phyloP scores from a whole-genome alignment of 2,329 filamentous ascomycete genomes.

The Colletotrichum eremochloae region DNA sequence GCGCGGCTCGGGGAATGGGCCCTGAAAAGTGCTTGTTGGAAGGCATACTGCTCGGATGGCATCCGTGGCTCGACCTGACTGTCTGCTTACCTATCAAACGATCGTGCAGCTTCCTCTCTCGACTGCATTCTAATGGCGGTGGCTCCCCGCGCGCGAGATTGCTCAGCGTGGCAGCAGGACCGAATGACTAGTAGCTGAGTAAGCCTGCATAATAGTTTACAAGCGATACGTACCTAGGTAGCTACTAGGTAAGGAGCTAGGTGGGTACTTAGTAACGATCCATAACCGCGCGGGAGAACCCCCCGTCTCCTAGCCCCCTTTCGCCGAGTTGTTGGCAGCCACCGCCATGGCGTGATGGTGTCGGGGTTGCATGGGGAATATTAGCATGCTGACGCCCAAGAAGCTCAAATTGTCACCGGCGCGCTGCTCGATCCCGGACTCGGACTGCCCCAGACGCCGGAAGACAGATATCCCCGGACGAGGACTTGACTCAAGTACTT shows the following conservation, averaged over 20 bases:
- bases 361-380: not conserved
- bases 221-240: no score
- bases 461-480: not conserved
- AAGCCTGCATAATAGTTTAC: not conserved
- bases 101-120: not conserved
- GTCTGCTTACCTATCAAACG: slow-evolving; percentile 6
- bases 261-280: not conserved
- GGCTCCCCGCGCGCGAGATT: not conserved
- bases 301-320: not conserved
- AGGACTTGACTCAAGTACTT: not conserved
- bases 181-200: slow-evolving; percentile 36
- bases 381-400: not conserved
- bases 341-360: not conserved
- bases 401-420: not conserved
- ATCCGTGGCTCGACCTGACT: not conserved
- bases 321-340: not conserved
- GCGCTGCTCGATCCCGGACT: not conserved
- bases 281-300: slow-evolving; percentile 39
- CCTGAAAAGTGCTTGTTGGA: no score
- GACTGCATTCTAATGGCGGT: not conserved
- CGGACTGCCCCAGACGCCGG: not conserved
- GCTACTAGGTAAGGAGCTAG: no score
- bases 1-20: slow-evolving; percentile 24
- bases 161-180: not conserved
- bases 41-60: not conserved